Base-by-base conservation (phyloP, 1,139 yeast genomes). In the Debaryomyces sp. region DNA sequence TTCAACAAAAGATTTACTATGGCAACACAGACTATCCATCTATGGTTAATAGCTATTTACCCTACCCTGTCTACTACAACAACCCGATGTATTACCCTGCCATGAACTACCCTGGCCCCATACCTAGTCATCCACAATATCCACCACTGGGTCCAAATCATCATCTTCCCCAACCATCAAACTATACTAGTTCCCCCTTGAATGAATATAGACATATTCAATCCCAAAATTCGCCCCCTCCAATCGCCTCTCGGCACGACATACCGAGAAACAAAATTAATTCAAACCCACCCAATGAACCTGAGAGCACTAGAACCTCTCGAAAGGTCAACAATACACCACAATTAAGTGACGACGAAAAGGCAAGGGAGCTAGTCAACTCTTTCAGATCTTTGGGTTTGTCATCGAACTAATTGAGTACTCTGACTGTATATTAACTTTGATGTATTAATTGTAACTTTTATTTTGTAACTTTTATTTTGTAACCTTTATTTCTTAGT, bases 1-100 rank as follows among this genome's bases (percentile, higher is more conserved):
- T 67, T 44, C 75, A 70, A 49, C 73, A 68, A 36, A 64, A 67
- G 49, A 59, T 65, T 46, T 71, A 70, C 49, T 71, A 69, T 50
- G 67, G 67, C 15, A 51, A 50, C 41, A 30, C 30, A 6, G 13
- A 36, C 18, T 32, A 13, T 13, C 21, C 42, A 6, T 26, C 49
- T n/a, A 35, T 41, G n/a, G 13, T 50, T 15, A 29, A 32, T 17
- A 35, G 30, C 23, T 46, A 41, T 23, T 2, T 47, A 9, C 50
- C 51, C 5, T 49, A 45, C 29, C 50, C 54, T 12, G 18, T 44
- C 9, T 51, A 48, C 40, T 47, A 46, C 34, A 48, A 39, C 21
- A 43, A 30, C 29, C 36, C 46, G 13, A 27, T 42, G 12, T 22
- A 18, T 21, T 41, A 8, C 41, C 43, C 35, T 29, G 36, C 22